phyloP scores from a whole-genome alignment of 495 filamentous ascomycete species.

The Podospora fimiseda region DNA sequence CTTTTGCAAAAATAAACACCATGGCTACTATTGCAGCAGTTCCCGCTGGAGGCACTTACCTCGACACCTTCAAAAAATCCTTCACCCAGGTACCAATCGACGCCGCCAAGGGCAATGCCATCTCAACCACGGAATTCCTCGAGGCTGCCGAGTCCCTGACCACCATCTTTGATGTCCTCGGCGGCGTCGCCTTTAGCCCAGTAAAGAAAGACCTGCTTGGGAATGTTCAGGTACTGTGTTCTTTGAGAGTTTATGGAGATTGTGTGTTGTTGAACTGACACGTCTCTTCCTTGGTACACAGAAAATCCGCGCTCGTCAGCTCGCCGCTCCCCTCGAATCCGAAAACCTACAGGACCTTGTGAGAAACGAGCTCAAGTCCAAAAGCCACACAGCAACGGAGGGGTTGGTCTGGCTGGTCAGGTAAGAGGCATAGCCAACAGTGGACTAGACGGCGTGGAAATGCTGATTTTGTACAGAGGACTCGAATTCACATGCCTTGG shows the following conservation, averaged over 20 bases:
- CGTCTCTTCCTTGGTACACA: no score
- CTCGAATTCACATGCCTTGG: slow-evolving; percentile 87
- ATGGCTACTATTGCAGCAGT: slow-evolving; percentile 34
- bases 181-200: slow-evolving; percentile 70
- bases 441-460: slow-evolving; percentile 7
- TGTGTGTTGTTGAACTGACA: no score
- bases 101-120: slow-evolving; percentile 62
- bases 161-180: slow-evolving; percentile 79
- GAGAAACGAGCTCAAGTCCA: slow-evolving; percentile 75
- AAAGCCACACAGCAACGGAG: slow-evolving; percentile 79
- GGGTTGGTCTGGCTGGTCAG: slow-evolving; percentile 87
- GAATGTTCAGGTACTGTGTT: slow-evolving; percentile 72
- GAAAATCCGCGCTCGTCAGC: slow-evolving; percentile 87
- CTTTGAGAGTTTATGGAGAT: no score
- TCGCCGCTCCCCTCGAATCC: slow-evolving; percentile 68
- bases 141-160: slow-evolving; percentile 82
- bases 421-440: slow-evolving; percentile 41
- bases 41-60: slow-evolving; percentile 68
- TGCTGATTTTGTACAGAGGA: slow-evolving; percentile 48
- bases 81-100: slow-evolving; percentile 78
- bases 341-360: slow-evolving; percentile 77
- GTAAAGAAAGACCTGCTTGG: slow-evolving; percentile 88
- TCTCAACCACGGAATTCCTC: slow-evolving; percentile 81
- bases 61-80: slow-evolving; percentile 73
- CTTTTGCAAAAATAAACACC: slow-evolving; percentile 11